phyloP scores from a whole-genome alignment of 2,329 filamentous ascomycete genomes.

The Seiridium cupressi region DNA sequence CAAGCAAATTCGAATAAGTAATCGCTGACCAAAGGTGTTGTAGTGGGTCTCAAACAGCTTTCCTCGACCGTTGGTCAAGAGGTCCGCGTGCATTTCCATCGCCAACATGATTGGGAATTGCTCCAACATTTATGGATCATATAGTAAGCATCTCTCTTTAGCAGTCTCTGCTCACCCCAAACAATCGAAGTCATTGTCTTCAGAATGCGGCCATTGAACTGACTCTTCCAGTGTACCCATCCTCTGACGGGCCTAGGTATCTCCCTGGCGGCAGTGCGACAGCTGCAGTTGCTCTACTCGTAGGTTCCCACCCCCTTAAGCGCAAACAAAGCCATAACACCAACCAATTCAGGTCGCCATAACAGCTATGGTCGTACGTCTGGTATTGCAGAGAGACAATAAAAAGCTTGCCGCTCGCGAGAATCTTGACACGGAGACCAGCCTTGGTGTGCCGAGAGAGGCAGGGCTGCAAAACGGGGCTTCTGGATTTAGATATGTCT shows the following conservation, averaged over 20 bases:
- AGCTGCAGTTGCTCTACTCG: conserved; percentile 50
- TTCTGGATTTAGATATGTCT: conserved; percentile 28
- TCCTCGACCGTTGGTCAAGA: conserved; percentile 66
- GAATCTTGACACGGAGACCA: conserved; percentile 7
- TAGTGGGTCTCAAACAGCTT: conserved; percentile 65
- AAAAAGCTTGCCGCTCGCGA: conserved; percentile 47
- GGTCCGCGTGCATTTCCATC: conserved; percentile 65
- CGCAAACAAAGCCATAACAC: no score
- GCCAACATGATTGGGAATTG: conserved; percentile 65
- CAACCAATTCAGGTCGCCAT: conserved; percentile 36
- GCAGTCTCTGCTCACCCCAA: neutral
- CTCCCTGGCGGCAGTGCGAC: conserved; percentile 58
- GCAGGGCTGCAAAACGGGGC: conserved; percentile 13
- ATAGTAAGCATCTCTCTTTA: conserved; percentile 21
- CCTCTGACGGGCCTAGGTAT: conserved; percentile 40
- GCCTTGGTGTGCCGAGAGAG: conserved; percentile 2
- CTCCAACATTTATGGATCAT: conserved; percentile 44
- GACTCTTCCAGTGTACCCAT: conserved; percentile 34
- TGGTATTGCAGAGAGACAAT: conserved; percentile 59
- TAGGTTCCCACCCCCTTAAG: neutral
- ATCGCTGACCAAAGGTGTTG: no score
- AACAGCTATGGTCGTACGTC: conserved; percentile 51
- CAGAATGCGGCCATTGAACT: neutral
- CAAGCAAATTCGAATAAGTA: no score
- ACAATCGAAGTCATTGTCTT: neutral